phyloP scores from a whole-genome alignment of 2,329 filamentous ascomycete genomes.

The Sporothrix pallida region DNA sequence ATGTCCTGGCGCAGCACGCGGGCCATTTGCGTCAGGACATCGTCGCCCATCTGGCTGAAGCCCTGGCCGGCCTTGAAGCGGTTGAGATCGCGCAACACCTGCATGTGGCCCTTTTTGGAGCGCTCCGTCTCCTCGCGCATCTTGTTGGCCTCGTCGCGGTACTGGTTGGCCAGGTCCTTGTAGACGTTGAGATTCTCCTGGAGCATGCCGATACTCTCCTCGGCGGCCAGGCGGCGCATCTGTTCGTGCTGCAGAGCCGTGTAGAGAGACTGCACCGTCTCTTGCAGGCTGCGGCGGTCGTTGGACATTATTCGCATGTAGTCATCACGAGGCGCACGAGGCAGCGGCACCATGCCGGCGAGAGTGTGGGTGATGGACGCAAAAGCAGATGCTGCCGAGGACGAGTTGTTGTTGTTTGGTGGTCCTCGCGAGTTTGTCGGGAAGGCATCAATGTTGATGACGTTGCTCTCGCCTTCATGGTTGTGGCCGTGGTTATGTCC shows the following conservation, averaged over 20 bases:
- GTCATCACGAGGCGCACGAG: conserved; percentile 11
- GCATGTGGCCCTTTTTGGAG: conserved; percentile 29
- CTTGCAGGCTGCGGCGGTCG: conserved; percentile 23
- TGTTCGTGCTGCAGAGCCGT: conserved; percentile 25
- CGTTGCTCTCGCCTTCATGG: neutral
- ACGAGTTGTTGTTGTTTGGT: neutral
- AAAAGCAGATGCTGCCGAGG: neutral
- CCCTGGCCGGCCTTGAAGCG: conserved; percentile 34
- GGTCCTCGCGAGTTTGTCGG: conserved; percentile 10
- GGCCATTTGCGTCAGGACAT: conserved; percentile 25
- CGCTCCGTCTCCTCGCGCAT: conserved; percentile 31
- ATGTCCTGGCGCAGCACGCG: conserved; percentile 34
- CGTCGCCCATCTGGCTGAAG: conserved; percentile 30
- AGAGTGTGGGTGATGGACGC: conserved; percentile 12
- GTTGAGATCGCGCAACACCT: conserved; percentile 33
- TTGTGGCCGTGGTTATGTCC: neutral
- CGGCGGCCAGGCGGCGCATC: conserved; percentile 23
- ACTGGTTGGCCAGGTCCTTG: conserved; percentile 8
- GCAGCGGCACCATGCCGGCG: conserved; percentile 12
- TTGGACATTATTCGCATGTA: conserved; percentile 21
- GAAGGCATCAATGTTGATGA: conserved; percentile 15
- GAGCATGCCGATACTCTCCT: neutral
- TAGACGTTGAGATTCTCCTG: neutral
- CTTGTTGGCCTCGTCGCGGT: conserved; percentile 21
- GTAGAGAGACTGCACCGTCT: conserved; percentile 16